Conservation (phyloP, 805 yeast genomes). For the Kazachstania kunashirensis region DNA sequence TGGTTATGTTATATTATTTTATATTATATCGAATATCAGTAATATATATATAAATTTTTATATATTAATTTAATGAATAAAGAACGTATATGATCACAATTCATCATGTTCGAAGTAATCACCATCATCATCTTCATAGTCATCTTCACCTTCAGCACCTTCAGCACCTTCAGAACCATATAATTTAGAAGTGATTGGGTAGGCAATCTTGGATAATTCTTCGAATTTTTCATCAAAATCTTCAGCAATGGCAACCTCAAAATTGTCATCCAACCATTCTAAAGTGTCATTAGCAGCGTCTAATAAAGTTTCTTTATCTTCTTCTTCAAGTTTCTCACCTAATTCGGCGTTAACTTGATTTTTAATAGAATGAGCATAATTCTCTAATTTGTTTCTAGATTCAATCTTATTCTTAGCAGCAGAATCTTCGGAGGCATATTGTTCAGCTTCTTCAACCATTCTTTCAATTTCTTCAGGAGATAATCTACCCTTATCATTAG, state of each 20-base stretch:
- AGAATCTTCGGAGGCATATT: conserved; percentile 85
- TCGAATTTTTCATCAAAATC: conserved; percentile 91
- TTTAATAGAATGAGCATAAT: conserved; percentile 75
- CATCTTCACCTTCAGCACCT: conserved; percentile 35
- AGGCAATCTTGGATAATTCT: conserved; percentile 68
- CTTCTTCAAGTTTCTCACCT: conserved; percentile 75
- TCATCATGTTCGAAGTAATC: conserved; percentile 64
- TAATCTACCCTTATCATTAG: conserved; percentile 90
- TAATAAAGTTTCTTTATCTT: conserved; percentile 77
- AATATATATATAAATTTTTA: too few relatives aligned
- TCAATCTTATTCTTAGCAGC: conserved; percentile 75
- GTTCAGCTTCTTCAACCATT: conserved; percentile 97
- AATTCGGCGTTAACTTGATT: conserved; percentile 55
- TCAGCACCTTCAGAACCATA: conserved; percentile 47
- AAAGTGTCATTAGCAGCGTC: conserved; percentile 83
- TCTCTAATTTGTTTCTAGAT: conserved; percentile 80
- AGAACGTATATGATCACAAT: too few relatives aligned
- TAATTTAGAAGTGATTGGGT: conserved; percentile 86
- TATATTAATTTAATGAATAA: too few relatives aligned
- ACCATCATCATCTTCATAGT: conserved; percentile 45
- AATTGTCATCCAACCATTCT: conserved; percentile 82
- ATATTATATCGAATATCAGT: too few relatives aligned
- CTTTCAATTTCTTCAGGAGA: conserved; percentile 90
- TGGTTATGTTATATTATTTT: too few relatives aligned
- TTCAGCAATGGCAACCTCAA: conserved; percentile 79